Evolutionary conservation across 768 basidiomycete genomes (phyloP).

Genomic region (Xerocomellus intermedius): DNA sequence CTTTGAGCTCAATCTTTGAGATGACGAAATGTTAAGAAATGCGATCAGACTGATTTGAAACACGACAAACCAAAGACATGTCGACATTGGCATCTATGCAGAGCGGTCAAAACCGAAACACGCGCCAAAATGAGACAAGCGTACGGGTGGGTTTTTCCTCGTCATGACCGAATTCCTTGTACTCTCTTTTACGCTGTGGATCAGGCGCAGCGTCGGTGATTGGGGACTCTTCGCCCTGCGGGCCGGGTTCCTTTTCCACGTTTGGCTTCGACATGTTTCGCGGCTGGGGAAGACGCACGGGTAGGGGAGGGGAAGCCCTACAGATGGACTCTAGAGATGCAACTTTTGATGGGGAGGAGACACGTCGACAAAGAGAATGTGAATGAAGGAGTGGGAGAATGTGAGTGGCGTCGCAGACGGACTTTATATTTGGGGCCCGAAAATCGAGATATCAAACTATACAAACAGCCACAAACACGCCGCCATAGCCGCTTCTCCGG

Average conservation of each 20-base stretch:
- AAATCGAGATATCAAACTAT: slow-evolving; percentile 27
- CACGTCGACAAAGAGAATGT: slow-evolving; percentile 11
- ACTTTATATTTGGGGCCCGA: slow-evolving; percentile 34
- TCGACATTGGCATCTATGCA: slow-evolving; percentile 77
- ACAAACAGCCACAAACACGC: slow-evolving; percentile 28
- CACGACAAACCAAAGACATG: slow-evolving; percentile 63
- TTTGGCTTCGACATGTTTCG: slow-evolving; percentile 36
- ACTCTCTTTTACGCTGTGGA: slow-evolving; percentile 70
- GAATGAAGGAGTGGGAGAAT: slow-evolving; percentile 34
- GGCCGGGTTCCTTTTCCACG: slow-evolving; percentile 68
- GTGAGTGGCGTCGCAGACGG: slow-evolving; percentile 25
- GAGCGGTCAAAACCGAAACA: slow-evolving; percentile 1
- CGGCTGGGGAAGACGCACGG: background rate
- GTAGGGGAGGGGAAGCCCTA: slow-evolving; percentile 22
- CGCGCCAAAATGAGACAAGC: slow-evolving; percentile 25
- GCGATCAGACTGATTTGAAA: slow-evolving; percentile 1
- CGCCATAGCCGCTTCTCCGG: slow-evolving; percentile 18
- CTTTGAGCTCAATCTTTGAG: slow-evolving; percentile 76
- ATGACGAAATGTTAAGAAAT: background rate
- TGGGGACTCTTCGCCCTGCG: slow-evolving; percentile 48
- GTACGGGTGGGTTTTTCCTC: slow-evolving; percentile 64
- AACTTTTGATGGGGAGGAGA: slow-evolving; percentile 7
- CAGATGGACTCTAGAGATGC: slow-evolving; percentile 26
- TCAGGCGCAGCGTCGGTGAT: slow-evolving; percentile 20
- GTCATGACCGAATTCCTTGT: slow-evolving; percentile 83